Percentiles rank a stretch among this genome's conserved stretches.
Conservation (phyloP, 2,329 filamentous ascomycete species). For the Xylaria sp. region DNA sequence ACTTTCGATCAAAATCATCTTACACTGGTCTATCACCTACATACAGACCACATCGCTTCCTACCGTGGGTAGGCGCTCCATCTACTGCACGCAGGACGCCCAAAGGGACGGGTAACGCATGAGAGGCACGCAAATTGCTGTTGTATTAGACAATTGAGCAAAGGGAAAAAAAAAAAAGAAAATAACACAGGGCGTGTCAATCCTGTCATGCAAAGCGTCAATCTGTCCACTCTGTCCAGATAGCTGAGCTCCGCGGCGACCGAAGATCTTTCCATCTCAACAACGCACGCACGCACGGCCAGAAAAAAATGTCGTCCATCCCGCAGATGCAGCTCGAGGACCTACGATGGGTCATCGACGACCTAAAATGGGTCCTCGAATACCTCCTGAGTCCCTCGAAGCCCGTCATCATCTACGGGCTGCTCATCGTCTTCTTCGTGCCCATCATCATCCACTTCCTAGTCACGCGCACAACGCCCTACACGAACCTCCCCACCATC, state of each 20-base stretch:
- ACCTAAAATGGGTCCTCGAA: slow-evolving; percentile 41
- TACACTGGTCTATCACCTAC: no score
- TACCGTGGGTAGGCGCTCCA: no score
- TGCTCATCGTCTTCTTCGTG: slow-evolving; percentile 63
- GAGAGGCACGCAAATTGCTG: no score
- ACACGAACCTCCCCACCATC: slow-evolving; percentile 67
- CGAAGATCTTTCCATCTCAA: neutral
- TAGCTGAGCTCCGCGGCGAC: no score
- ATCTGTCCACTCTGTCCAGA: neutral
- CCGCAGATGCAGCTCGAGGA: slow-evolving; percentile 22
- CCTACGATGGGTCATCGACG: slow-evolving; percentile 14
- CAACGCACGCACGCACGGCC: neutral
- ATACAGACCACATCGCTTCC: no score
- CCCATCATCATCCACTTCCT: slow-evolving; percentile 74
- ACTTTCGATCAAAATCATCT: no score
- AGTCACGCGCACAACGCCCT: slow-evolving; percentile 62
- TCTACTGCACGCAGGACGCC: no score
- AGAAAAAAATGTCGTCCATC: slow-evolving; percentile 13
- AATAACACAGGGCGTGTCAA: neutral
- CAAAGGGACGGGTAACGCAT: no score
- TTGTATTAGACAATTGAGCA: no score
- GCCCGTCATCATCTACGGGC: slow-evolving; percentile 60
- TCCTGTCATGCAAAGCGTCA: neutral
- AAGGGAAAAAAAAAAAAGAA: neutral
- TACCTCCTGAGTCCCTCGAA: slow-evolving; percentile 55